Percentiles rank a stretch among this genome's conserved stretches.
These are phyloP conservation scores for Claviceps pazoutovae DNA, from an alignment of 2,329 filamentous ascomycete genomes.

Conservation along the genomic window DNA sequence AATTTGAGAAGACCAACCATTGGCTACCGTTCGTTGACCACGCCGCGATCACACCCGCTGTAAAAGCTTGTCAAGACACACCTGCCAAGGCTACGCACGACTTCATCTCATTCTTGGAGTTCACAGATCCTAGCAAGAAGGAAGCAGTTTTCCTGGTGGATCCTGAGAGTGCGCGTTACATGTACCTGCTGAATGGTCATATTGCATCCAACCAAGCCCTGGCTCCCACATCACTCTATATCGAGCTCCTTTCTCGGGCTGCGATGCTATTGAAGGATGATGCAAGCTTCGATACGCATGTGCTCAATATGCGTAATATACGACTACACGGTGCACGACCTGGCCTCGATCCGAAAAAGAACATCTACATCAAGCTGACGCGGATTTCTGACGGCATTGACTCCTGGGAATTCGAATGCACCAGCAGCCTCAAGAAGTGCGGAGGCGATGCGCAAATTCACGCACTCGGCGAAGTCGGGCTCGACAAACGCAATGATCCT, in stretches of 20 bases:
- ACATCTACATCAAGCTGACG: not conserved
- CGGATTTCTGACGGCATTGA: not conserved
- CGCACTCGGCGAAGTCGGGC: not conserved
- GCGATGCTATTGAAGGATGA: not conserved
- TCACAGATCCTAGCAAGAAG: not conserved
- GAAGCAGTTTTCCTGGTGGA: not conserved
- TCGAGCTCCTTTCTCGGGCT: not conserved
- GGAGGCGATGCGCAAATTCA: not conserved
- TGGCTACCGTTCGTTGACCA: conserved; percentile 22
- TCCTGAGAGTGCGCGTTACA: not conserved
- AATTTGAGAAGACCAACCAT: conserved; percentile 26
- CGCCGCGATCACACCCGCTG: not conserved
- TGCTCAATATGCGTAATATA: not conserved
- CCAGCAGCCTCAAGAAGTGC: not conserved
- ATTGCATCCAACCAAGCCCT: not conserved
- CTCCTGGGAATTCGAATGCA: not conserved
- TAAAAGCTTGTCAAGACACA: not conserved
- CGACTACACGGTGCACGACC: not conserved
- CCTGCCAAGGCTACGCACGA: not conserved
- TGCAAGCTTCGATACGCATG: not conserved
- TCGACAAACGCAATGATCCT: not conserved
- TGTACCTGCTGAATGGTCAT: not conserved
- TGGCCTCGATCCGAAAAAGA: not conserved
- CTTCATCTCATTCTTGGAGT: not conserved
- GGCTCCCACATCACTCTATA: not conserved